Evolutionary conservation across 805 yeast genomes (phyloP).

Genomic region (Metschnikowia gelsemii): DNA sequence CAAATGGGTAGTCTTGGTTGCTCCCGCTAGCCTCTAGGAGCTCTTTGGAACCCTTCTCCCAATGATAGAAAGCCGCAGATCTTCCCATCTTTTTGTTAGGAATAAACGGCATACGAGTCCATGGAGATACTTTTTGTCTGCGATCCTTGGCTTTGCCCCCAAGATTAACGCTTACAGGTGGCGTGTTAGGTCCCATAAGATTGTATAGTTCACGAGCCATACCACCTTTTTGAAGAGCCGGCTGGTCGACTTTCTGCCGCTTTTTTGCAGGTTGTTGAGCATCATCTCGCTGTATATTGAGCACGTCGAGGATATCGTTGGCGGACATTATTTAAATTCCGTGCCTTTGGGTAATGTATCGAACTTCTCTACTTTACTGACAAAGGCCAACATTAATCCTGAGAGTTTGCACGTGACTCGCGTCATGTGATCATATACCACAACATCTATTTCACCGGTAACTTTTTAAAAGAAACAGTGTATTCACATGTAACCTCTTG

Average conservation of each 20-base stretch:
- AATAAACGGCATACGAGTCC: constrained; percentile 69
- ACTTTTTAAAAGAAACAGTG: no score
- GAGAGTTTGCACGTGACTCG: no score
- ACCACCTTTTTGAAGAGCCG: constrained; percentile 46
- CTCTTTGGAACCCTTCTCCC: constrained; percentile 78
- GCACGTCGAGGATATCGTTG: constrained; percentile 71
- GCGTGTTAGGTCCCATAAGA: constrained; percentile 87
- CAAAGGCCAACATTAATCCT: no score
- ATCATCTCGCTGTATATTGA: constrained; percentile 59
- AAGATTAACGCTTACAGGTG: constrained; percentile 55
- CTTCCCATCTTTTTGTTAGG: constrained; percentile 50
- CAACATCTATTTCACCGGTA: no score
- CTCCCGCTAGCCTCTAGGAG: constrained; percentile 34
- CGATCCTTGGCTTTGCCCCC: constrained; percentile 56
- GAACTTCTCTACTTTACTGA: no score
- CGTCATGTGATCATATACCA: no score
- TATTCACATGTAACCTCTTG: no score
- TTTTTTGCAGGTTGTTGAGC: constrained; percentile 42
- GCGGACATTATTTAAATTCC: constrained; percentile 24
- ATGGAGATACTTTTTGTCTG: constrained; percentile 71
- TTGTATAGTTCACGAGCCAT: constrained; percentile 89
- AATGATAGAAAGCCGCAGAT: constrained; percentile 57
- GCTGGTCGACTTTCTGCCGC: constrained; percentile 31
- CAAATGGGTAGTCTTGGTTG: constrained; percentile 58
- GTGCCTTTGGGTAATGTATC: neutral